Evolutionary conservation across 1,284 basidiomycete species (phyloP).

Genomic region (Boletus nobilissimus): DNA sequence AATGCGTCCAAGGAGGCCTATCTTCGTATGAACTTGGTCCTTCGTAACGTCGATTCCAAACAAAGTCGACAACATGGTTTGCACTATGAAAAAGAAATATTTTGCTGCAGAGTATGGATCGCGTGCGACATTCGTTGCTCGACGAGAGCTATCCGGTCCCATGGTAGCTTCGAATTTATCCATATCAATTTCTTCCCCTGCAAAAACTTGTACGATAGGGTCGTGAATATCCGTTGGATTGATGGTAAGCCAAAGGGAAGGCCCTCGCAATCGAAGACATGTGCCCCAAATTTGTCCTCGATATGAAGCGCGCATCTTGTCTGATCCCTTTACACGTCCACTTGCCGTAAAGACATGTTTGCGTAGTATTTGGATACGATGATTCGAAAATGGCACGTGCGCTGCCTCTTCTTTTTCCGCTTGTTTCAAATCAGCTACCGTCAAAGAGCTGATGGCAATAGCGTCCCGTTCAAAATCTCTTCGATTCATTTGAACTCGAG

Average conservation of each 20-base stretch:
- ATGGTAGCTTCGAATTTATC: conserved; percentile 36
- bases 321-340: conserved; percentile 27
- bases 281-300: conserved; percentile 31
- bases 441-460: conserved; percentile 17
- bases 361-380: conserved; percentile 10
- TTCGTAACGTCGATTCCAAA: conserved; percentile 35
- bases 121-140: conserved; percentile 40
- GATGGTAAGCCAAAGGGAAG: conserved; percentile 34
- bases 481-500: conserved; percentile 29
- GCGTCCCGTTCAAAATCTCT: conserved; percentile 33
- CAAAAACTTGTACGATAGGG: conserved; percentile 49
- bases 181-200: conserved; percentile 50
- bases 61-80: conserved; percentile 35
- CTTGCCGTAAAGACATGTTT: conserved; percentile 21
- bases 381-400: conserved; percentile 22
- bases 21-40: conserved; percentile 34
- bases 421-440: conserved; percentile 24
- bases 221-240: conserved; percentile 49
- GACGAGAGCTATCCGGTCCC: conserved; percentile 34
- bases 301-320: conserved; percentile 7
- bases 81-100: conserved; percentile 48
- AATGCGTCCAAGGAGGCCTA: conserved; percentile 33
- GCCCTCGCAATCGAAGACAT: neutral
- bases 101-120: conserved; percentile 49
- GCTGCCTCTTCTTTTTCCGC: conserved; percentile 34